Evolutionary conservation across 1,284 basidiomycete genomes (phyloP).

Genomic region (Wolfiporia cocos): DNA sequence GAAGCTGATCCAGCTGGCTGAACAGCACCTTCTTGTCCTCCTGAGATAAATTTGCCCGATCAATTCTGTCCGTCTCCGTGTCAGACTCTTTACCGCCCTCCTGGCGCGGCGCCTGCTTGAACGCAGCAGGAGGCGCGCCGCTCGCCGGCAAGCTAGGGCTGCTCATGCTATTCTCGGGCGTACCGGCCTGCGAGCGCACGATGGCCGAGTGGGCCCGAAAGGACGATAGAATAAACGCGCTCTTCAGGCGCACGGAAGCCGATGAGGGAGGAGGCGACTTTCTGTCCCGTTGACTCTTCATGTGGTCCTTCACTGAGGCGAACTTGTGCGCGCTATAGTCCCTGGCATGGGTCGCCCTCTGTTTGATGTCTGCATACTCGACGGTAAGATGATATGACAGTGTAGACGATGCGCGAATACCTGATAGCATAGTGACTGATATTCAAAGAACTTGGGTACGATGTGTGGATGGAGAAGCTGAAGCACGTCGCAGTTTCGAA

Average conservation of each 20-base stretch:
- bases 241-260: conserved; percentile 16
- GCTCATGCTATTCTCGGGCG: conserved; percentile 3
- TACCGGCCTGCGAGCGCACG: conserved; percentile 17
- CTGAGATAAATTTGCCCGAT: conserved; percentile 61
- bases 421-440: too few relatives aligned
- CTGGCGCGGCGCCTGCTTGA: conserved; percentile 4
- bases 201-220: conserved; percentile 2
- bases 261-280: conserved; percentile 34
- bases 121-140: conserved; percentile 13
- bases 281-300: conserved; percentile 50
- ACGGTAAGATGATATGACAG: too few relatives aligned
- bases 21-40: conserved; percentile 72
- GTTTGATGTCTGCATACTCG: conserved; percentile 60
- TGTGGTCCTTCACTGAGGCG: conserved; percentile 49
- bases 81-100: too few relatives aligned
- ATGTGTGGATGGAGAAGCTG: too few relatives aligned
- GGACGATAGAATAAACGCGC: conserved; percentile 17
- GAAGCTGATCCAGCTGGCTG: conserved; percentile 72
- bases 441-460: too few relatives aligned
- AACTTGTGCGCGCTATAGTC: conserved; percentile 45
- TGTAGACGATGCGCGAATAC: too few relatives aligned
- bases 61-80: conserved; percentile 33
- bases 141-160: conserved; percentile 14
- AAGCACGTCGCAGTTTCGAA: too few relatives aligned
- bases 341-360: conserved; percentile 54